Conservation (phyloP, 78 protist genomes). For the Dictyostelium purpureum region DNA sequence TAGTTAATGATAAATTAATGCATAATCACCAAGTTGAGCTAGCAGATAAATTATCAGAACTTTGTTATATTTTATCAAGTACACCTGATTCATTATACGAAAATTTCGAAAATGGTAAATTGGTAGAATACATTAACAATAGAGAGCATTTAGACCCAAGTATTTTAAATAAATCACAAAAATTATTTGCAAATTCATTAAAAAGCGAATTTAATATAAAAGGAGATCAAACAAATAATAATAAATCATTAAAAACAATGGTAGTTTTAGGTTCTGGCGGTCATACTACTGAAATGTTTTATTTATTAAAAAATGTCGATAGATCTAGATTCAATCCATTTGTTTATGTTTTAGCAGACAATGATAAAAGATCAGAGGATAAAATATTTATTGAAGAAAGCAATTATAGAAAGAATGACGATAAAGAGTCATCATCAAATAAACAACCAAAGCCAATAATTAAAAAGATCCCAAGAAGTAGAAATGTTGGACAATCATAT, state of each 20-base stretch:
- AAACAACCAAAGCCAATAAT: not conserved
- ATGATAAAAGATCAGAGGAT: conserved; percentile 60
- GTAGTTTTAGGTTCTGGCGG: conserved; percentile 84
- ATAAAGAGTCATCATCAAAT: not conserved
- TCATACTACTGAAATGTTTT: conserved; percentile 87
- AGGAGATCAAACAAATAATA: not conserved
- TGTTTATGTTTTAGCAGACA: conserved; percentile 72
- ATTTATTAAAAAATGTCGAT: conserved; percentile 21
- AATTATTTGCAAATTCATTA: not conserved
- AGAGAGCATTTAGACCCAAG: not conserved
- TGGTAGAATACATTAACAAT: not conserved
- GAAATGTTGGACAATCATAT: conserved; percentile 87
- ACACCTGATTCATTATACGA: not conserved
- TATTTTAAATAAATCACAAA: not conserved
- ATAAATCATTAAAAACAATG: conserved; percentile 22
- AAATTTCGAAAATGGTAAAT: not conserved
- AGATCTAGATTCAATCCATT: not conserved
- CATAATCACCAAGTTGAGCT: conserved; percentile 80
- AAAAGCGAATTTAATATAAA: not conserved
- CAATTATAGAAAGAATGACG: too few relatives aligned
- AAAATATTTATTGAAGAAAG: conserved; percentile 11
- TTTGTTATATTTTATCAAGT: conserved; percentile 15
- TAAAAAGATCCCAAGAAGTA: conserved; percentile 65
- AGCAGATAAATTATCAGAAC: conserved; percentile 30
- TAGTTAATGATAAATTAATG: conserved; percentile 62